These are phyloP conservation scores for Sodiomyces alkalinus DNA, from an alignment of 2,329 filamentous ascomycete genomes.

Conservation along the genomic window DNA sequence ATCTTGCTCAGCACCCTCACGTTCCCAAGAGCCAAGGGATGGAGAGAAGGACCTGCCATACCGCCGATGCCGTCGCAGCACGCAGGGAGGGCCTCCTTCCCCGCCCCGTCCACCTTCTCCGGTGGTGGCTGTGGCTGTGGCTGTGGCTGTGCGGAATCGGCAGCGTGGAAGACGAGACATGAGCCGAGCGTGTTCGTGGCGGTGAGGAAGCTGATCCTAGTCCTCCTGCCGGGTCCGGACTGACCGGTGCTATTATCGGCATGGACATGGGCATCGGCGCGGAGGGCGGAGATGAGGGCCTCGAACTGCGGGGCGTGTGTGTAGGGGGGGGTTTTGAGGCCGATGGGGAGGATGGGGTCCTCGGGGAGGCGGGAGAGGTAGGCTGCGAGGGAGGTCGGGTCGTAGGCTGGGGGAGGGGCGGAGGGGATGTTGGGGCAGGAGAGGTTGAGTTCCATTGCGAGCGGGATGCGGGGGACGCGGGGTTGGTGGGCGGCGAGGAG, in stretches of 20 bases:
- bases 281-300: conserved; percentile 36
- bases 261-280: too few species aligned
- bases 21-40: conserved; percentile 61
- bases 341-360: conserved; percentile 25
- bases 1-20: conserved; percentile 49
- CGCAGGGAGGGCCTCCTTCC: conserved; percentile 26
- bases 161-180: conserved; percentile 38
- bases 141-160: too few species aligned
- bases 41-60: conserved; percentile 55
- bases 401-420: conserved; percentile 58
- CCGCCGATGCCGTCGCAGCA: conserved; percentile 48
- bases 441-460: conserved; percentile 65
- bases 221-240: too few species aligned
- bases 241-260: too few species aligned
- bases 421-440: conserved; percentile 61
- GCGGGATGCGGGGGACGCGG: conserved; percentile 24
- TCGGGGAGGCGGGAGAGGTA: conserved; percentile 37
- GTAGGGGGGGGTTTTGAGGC: conserved; percentile 65
- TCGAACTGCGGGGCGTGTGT: conserved; percentile 53
- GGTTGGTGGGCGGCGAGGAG: conserved; percentile 25
- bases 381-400: conserved; percentile 26
- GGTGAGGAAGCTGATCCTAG: conserved; percentile 57
- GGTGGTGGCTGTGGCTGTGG: too few species aligned
- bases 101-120: too few species aligned
- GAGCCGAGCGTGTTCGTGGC: conserved; percentile 59